Base-by-base conservation (phyloP, 345 rosid species). In the Eucalyptus melliodora region DNA sequence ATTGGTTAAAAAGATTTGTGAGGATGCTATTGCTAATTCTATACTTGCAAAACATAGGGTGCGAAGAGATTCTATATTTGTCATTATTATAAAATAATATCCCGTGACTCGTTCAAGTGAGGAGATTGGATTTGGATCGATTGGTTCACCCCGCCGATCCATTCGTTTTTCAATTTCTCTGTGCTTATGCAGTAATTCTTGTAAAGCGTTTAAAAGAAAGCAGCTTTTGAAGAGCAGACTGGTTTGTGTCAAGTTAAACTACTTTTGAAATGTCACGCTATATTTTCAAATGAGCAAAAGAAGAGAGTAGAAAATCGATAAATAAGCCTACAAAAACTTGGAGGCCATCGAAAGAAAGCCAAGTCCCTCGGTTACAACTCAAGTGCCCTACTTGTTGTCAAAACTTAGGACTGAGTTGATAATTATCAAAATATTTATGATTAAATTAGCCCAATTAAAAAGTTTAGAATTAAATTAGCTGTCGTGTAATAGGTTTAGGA, bases 401-500 rank as follows among this genome's bases (percentile, higher is more conserved):
- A 67, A 31, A 65, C 16, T 65, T 30, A n/a, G 30, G 30, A 56
- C 30, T 56, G 0, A 24, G 6, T 24, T 56, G 30, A 56, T 1
- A 56, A 56, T 56, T 56, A 56, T 56, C 14, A 56, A 56, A 56
- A 56, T 56, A 0, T 10, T 56, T 56, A 56, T 56, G 0, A 56
- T 56, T 10, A 26, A 56, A 56, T 56, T 56, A 23, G 2, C 1
- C 8, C 1, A 53, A 24, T 10, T 26, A 0, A 24, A 56, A 56
- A 4, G 3, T 56, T 56, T 56, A 56, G 1, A 56, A 56, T 56
- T 56, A 1, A 56, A 56, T 56, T 56, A 4, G 1, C 3, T 2
- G 6, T 24, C 1, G 2, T 24, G 1, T 19, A 23, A 56, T 4
- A 24, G 0, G 0, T 56, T 56, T 56, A 24, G 0, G 0, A 23